These are phyloP conservation scores for Centaurea solstitialis DNA, from an alignment of 129 eudicot genomes.

Conservation along the genomic window DNA sequence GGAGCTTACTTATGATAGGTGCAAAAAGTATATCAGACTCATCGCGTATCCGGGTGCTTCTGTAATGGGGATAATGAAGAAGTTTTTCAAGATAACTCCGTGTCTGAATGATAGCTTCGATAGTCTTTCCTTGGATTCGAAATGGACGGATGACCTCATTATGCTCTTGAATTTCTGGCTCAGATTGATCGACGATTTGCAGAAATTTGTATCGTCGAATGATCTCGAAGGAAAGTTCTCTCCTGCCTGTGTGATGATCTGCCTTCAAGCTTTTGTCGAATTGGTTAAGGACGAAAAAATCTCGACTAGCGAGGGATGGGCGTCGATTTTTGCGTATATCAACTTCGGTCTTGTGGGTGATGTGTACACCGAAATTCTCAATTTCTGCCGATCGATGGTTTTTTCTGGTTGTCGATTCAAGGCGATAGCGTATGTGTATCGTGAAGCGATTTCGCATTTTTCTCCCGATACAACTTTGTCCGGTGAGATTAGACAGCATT, in stretches of 20 bases:
- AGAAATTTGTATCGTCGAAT: conserved; percentile 31
- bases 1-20: conserved; percentile 60
- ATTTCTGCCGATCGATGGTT: conserved; percentile 75
- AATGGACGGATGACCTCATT: conserved; percentile 68
- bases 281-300: conserved; percentile 56
- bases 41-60: conserved; percentile 48
- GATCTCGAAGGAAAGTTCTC: conserved; percentile 46
- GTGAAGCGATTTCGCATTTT: conserved; percentile 49
- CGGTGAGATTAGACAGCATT: conserved; percentile 14
- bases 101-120: conserved; percentile 35
- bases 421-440: conserved; percentile 47
- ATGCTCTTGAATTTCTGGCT: conserved; percentile 73
- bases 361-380: conserved; percentile 46
- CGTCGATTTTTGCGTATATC: conserved; percentile 44
- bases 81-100: conserved; percentile 58
- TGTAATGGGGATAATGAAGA: conserved; percentile 50
- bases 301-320: conserved; percentile 72
- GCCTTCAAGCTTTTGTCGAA: conserved; percentile 53
- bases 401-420: conserved; percentile 70
- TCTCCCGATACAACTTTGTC: conserved; percentile 35
- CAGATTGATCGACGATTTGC: conserved; percentile 57
- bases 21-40: conserved; percentile 54
- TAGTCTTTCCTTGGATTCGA: conserved; percentile 37
- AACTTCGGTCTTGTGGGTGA: conserved; percentile 38
- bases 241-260: conserved; percentile 45